Percentiles rank a stretch among this genome's conserved stretches.
Evolutionary conservation across 2,329 filamentous ascomycete species (phyloP).

Genomic region (Aureobasidium uvarum): DNA sequence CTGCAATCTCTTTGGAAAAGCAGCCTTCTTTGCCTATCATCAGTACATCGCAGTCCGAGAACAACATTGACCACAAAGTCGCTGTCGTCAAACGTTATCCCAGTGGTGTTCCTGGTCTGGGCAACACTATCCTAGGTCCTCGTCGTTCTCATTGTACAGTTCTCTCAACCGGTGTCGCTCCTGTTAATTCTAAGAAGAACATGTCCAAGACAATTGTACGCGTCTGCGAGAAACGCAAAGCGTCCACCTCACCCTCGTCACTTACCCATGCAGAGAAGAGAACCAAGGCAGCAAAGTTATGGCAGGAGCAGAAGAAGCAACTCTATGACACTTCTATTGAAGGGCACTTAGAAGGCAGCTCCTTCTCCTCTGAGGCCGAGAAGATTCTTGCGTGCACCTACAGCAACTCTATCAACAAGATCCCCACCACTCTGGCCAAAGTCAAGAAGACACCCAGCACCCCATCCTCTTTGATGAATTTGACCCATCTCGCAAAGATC

Average conservation of each 20-base stretch:
- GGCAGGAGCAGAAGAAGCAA: background rate
- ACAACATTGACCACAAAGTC: too few species aligned
- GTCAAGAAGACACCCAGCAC: too few species aligned
- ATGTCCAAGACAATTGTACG: too few species aligned
- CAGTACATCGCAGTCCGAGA: too few species aligned
- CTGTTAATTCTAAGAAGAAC: background rate
- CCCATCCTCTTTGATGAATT: too few species aligned
- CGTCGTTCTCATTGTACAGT: background rate
- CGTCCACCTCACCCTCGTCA: too few species aligned
- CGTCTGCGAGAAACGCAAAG: too few species aligned
- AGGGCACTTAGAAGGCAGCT: background rate
- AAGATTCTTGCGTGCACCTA: background rate
- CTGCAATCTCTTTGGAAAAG: too few species aligned
- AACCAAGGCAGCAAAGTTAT: background rate
- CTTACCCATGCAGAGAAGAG: background rate
- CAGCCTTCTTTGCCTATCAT: too few species aligned
- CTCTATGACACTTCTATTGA: background rate
- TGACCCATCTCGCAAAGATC: too few species aligned
- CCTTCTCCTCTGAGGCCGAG: background rate
- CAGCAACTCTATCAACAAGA: rapidly evolving
- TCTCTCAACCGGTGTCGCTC: too few species aligned
- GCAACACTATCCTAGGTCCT: background rate
- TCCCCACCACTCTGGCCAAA: background rate
- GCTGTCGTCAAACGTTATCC: background rate
- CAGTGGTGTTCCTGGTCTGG: background rate